Evolutionary conservation across 257 asterid species (phyloP).

Genomic region (Scutellaria galericulata): DNA sequence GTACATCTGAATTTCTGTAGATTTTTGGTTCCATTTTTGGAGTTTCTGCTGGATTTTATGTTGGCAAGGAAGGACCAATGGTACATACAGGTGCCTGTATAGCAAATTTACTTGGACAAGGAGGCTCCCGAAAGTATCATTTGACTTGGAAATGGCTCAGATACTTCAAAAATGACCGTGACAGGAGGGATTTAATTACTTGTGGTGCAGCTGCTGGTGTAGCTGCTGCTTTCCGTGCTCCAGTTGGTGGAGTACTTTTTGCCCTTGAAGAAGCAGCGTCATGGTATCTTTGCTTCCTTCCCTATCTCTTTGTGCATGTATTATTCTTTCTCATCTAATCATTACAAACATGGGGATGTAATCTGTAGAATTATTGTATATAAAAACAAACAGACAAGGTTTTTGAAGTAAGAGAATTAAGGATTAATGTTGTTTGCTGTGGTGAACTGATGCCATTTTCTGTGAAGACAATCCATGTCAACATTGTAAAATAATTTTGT

Average conservation of each 20-base stretch:
- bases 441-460: constrained; percentile 18
- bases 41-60: constrained; percentile 98
- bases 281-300: constrained; percentile 55
- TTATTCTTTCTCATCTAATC: constrained; percentile 4
- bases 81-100: constrained; percentile 99
- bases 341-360: constrained; percentile 2
- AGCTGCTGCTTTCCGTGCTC: constrained; percentile 99
- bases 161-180: constrained; percentile 91
- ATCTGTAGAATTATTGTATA: not conserved
- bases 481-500: not conserved
- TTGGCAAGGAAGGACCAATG: constrained; percentile 99
- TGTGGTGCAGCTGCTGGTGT: constrained; percentile 99
- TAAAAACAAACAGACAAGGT: not conserved
- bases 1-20: constrained; percentile 44
- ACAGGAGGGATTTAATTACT: constrained; percentile 94
- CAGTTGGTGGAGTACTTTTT: constrained; percentile 99
- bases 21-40: constrained; percentile 92
- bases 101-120: constrained; percentile 96
- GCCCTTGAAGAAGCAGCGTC: constrained; percentile 99
- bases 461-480: not conserved
- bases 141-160: constrained; percentile 95
- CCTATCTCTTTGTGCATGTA: constrained; percentile 5
- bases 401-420: not conserved
- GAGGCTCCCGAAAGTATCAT: constrained; percentile 96
- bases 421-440: constrained; percentile 13